Evolutionary conservation across 768 basidiomycete species (phyloP), one percentile per base, ranked within the genome.

Genomic region (Termitomyces sp.): DNA sequence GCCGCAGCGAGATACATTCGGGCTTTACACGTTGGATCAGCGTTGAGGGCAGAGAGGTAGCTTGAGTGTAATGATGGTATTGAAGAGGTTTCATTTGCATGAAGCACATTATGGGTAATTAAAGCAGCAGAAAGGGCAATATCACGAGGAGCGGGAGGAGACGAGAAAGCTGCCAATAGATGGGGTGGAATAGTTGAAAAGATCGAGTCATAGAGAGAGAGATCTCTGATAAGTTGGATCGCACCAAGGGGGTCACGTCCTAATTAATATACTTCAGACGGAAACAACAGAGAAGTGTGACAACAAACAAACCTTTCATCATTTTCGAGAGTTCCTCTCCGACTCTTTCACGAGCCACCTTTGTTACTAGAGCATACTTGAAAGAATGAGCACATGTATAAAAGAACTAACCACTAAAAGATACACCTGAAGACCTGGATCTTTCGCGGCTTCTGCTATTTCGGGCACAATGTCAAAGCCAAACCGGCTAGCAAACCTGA

Each of bases 321-420:
- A 98, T 98, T 70, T 98, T 99, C 60, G 89, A 83, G 14, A 98
- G 66, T 70, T 99, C 97, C 60, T 90, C 90, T 0, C 95, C 95
- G 5, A 94, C 84, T 18, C 97, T 83, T 73, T 98, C 97, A 52
- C 92, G 83, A 35, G 89, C 88, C 47, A 99, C 90, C 68, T 98
- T 97, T 1, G 76, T 77, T 10, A 82, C 74, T 16, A 97, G 72
- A 0, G 86, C 89, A 49, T 79, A 72, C 93, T 76, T 58, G 83
- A 26, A 30, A 56, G 38, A 36, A 10, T n/a, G 35, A 56, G 56
- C 5, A 6, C 16, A 33, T 13, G 26, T 32, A 45, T 32, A 1
- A 16, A 22, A 45, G 10, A 45, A 45, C 14, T 22, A 44, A 3
- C 8, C n/a, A 5, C 20, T 16, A 18, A 54, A 18, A 5, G 22